Percentiles rank a stretch among this genome's conserved stretches.
phyloP scores from a whole-genome alignment of 1,284 basidiomycete species.

The Wolfiporia cocos region DNA sequence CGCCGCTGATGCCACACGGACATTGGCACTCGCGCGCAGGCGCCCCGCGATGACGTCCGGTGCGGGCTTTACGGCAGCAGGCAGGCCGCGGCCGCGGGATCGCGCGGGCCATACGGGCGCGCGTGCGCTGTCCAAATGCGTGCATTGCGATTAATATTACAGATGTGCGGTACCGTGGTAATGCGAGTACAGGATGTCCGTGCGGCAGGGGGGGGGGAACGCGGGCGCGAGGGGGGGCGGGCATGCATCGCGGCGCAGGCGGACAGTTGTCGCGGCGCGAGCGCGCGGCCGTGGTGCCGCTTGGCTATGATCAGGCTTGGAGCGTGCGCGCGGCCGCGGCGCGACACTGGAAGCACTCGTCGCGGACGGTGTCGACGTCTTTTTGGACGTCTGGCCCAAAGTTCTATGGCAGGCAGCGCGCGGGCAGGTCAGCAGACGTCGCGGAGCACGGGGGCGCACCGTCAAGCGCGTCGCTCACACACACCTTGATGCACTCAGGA shows the following conservation, averaged over 20 bases:
- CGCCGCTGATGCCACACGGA: too few relatives aligned
- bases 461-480: neutral
- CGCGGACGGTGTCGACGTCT: constrained; percentile 32
- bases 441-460: neutral
- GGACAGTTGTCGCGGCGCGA: neutral
- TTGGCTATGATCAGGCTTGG: constrained; percentile 17
- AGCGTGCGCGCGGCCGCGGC: constrained; percentile 27
- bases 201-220: constrained; percentile 4
- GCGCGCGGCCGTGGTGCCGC: neutral
- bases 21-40: too few relatives aligned
- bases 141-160: constrained; percentile 8
- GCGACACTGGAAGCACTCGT: constrained; percentile 34
- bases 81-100: too few relatives aligned
- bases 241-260: neutral
- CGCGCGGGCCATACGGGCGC: too few relatives aligned
- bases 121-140: too few relatives aligned
- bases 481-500: constrained; percentile 44
- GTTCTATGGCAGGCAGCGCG: constrained; percentile 25
- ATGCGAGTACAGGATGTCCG: constrained; percentile 7
- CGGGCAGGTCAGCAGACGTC: neutral
- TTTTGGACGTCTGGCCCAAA: constrained; percentile 34
- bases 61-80: too few relatives aligned
- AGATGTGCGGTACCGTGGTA: constrained; percentile 4
- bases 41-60: too few relatives aligned
- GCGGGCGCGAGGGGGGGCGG: neutral